Percentiles rank a stretch among this genome's conserved stretches.
Evolutionary conservation across 306 rosid species (phyloP).

Genomic region (Cajanus cajan): DNA sequence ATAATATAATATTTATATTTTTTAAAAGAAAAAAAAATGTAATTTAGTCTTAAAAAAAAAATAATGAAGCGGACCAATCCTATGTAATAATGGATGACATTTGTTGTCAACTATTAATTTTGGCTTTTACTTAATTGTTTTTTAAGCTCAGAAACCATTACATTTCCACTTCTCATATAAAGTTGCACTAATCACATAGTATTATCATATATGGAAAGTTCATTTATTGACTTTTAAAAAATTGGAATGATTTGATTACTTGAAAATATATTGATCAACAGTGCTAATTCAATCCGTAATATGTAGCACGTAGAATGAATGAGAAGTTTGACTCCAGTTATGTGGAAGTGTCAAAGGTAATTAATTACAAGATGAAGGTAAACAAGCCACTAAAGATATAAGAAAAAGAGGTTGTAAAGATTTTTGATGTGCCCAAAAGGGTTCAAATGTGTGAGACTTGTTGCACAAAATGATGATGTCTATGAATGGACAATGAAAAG

Average conservation of each 20-base stretch:
- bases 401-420: conserved; percentile 8
- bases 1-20: too few relatives aligned
- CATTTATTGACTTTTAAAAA: neutral
- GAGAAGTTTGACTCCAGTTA: conserved; percentile 11
- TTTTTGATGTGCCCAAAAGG: conserved; percentile 37
- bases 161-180: neutral
- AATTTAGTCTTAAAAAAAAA: too few relatives aligned
- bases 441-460: conserved; percentile 46
- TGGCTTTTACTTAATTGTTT: neutral
- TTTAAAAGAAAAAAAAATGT: too few relatives aligned
- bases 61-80: neutral
- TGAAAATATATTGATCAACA: neutral
- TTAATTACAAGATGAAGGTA: conserved; percentile 33
- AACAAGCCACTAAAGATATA: conserved; percentile 22
- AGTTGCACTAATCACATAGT: neutral
- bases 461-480: conserved; percentile 68
- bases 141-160: neutral
- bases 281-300: neutral
- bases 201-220: too few relatives aligned
- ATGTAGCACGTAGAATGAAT: neutral
- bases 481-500: conserved; percentile 68
- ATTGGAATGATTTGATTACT: neutral
- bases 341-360: conserved; percentile 26
- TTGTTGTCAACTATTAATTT: neutral
- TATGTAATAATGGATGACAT: neutral